Evolutionary conservation across 768 basidiomycete genomes (phyloP).

Genomic region (Gymnopilus junonius): DNA sequence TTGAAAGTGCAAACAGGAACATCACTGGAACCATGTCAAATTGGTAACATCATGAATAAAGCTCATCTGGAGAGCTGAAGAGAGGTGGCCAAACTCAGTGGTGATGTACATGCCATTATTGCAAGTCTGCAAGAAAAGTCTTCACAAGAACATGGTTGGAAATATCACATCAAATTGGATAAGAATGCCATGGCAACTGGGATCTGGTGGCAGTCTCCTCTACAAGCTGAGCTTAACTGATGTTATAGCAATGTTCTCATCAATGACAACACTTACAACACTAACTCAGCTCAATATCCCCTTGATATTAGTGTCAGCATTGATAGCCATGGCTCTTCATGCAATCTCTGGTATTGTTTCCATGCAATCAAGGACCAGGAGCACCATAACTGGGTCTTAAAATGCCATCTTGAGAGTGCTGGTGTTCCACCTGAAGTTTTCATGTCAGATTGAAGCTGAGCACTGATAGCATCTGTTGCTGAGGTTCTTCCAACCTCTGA

Average conservation of each 20-base stretch:
- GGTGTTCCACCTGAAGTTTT: no score
- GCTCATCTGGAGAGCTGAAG: constrained; percentile 18
- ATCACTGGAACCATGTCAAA: constrained; percentile 32
- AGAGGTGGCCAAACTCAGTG: constrained; percentile 26
- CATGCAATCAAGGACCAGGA: no score
- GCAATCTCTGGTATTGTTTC: constrained; percentile 35
- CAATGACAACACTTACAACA: constrained; percentile 35
- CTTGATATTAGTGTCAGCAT: constrained; percentile 36
- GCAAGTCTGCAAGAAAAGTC: constrained; percentile 18
- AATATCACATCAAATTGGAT: constrained; percentile 22
- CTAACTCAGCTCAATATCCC: constrained; percentile 29
- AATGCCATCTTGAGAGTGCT: no score
- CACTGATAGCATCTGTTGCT: no score
- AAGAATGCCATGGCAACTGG: constrained; percentile 16
- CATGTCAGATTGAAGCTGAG: no score
- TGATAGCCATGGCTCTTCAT: constrained; percentile 25
- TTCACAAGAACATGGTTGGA: constrained; percentile 26
- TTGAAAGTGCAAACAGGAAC: constrained; percentile 7
- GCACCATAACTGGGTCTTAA: no score
- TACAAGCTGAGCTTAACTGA: constrained; percentile 25
- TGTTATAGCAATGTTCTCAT: constrained; percentile 34
- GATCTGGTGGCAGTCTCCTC: constrained; percentile 38
- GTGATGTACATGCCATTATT: constrained; percentile 31
- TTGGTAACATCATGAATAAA: constrained; percentile 31
- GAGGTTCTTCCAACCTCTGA: no score